Percentiles rank a stretch among this genome's conserved stretches.
These are phyloP conservation scores for Xanthoceras sorbifolium DNA, from an alignment of 345 rosid species.

Conservation along the genomic window DNA sequence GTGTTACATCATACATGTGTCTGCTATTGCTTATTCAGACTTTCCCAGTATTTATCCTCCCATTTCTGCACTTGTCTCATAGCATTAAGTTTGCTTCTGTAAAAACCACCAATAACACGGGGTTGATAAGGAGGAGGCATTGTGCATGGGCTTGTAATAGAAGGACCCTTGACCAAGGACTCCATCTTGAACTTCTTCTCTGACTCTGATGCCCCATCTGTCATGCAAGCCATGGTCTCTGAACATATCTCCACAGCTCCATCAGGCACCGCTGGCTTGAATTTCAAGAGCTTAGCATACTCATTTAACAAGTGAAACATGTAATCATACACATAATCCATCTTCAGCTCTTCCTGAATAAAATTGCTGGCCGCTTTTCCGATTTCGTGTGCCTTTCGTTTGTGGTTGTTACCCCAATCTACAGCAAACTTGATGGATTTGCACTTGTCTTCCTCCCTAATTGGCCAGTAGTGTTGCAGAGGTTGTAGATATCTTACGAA, in stretches of 20 bases:
- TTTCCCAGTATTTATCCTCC: constrained; percentile 57
- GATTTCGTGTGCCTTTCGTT: constrained; percentile 62
- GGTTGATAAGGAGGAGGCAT: constrained; percentile 61
- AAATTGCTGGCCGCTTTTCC: constrained; percentile 64
- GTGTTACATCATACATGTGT: neutral
- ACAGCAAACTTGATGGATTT: constrained; percentile 77
- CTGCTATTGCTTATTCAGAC: constrained; percentile 9
- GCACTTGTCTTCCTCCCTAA: constrained; percentile 56
- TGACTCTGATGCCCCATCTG: constrained; percentile 38
- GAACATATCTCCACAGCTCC: constrained; percentile 58
- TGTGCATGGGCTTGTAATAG: constrained; percentile 46
- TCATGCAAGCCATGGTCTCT: constrained; percentile 55
- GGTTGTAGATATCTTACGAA: constrained; percentile 51
- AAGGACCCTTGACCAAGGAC: constrained; percentile 53
- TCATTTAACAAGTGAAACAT: constrained; percentile 74
- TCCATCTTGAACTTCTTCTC: constrained; percentile 53
- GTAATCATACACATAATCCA: constrained; percentile 70
- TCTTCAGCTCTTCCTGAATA: constrained; percentile 56
- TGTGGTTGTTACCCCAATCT: constrained; percentile 73
- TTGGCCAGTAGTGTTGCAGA: constrained; percentile 70
- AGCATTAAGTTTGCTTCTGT: constrained; percentile 40
- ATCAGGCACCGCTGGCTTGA: constrained; percentile 46
- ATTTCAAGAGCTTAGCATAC: constrained; percentile 63
- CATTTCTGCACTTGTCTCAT: constrained; percentile 54
- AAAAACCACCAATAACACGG: constrained; percentile 27